Base-by-base conservation (phyloP, 768 basidiomycete genomes). In the Roridomyces roridus region DNA sequence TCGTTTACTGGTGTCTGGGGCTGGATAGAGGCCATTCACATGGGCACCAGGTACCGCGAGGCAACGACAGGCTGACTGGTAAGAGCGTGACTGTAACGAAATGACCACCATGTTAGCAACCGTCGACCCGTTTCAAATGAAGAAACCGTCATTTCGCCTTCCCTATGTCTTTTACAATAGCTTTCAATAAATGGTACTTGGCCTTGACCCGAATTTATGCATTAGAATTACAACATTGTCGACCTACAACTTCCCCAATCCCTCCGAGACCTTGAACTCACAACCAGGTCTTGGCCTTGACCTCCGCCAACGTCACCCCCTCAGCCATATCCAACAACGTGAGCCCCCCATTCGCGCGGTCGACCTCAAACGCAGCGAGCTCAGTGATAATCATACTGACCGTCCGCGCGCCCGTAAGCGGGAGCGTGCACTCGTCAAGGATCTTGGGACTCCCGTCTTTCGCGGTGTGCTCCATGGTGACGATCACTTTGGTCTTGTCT, bases 381-480 rank as follows among this genome's bases (percentile, higher is more conserved):
- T 98, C 96, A 1, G 96, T 97, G 74, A 98, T 87, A 68, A 98
- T 95, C 57, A 87, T 87, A 76, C 92, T 94, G 57, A 97, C 92
- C 26, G 90, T 82, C 35, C 89, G 80, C 18, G 92, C 92, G 15
- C 96, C 96, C 0, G 96, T 98, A 41, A 96, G 77, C 15, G 96
- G 96, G 42, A 98, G 84, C 3, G 78, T 75, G 66, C 96, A 97
- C 67, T 88, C 74, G 65, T 85, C 79, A 59, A 96, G 79, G 55
- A 98, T 89, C 80, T 98, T 98, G 31, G 90, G 89, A 63, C 85
- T 87, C 37, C 94, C 96, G 65, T 93, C 88, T 75, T 93, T 94
- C 41, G 92, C 89, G 67, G 85, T 85, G 74, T 96, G 95, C 66
- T 97, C 95, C 84, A 94, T 91, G 28, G 92, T 83, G 6, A 81